phyloP scores from a whole-genome alignment of 1,284 basidiomycete species.

The Sanghuangporus baumii region DNA sequence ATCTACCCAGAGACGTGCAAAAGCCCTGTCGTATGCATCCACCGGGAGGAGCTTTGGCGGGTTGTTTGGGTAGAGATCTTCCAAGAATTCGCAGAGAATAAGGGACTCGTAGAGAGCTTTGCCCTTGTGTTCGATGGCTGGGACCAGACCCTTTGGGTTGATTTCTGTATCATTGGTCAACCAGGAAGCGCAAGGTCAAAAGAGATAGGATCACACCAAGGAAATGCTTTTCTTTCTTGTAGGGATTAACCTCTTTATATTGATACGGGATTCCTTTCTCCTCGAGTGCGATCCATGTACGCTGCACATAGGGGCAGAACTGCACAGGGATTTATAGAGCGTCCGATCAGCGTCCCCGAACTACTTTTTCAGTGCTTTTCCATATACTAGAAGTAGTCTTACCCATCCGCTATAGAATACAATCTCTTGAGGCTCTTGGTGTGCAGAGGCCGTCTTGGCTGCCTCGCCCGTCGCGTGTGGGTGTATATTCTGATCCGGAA shows the following conservation, averaged over 20 bases:
- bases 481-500: slow-evolving; percentile 43
- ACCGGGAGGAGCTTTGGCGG: slow-evolving; percentile 41
- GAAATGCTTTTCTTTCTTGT: slow-evolving; percentile 62
- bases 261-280: slow-evolving; percentile 60
- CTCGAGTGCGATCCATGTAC: slow-evolving; percentile 66
- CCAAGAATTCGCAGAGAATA: slow-evolving; percentile 55
- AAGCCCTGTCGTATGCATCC: slow-evolving; percentile 46
- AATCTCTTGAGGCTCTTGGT: slow-evolving; percentile 45
- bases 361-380: no score
- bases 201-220: slow-evolving; percentile 32
- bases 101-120: slow-evolving; percentile 57
- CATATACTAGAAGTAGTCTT: slow-evolving; percentile 15
- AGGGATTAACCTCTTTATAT: slow-evolving; percentile 64
- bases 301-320: slow-evolving; percentile 66
- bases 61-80: slow-evolving; percentile 47
- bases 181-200: neutral
- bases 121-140: slow-evolving; percentile 52
- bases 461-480: slow-evolving; percentile 57
- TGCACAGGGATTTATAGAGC: slow-evolving; percentile 20
- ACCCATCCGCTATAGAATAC: slow-evolving; percentile 62
- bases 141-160: slow-evolving; percentile 67
- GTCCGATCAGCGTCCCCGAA: neutral
- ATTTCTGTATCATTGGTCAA: slow-evolving; percentile 27
- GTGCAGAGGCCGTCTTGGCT: slow-evolving; percentile 43
- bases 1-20: slow-evolving; percentile 49